Evolutionary conservation across 345 rosid genomes (phyloP), one percentile per base, ranked within the genome.

Genomic region (Zanthoxylum bungeanum): DNA sequence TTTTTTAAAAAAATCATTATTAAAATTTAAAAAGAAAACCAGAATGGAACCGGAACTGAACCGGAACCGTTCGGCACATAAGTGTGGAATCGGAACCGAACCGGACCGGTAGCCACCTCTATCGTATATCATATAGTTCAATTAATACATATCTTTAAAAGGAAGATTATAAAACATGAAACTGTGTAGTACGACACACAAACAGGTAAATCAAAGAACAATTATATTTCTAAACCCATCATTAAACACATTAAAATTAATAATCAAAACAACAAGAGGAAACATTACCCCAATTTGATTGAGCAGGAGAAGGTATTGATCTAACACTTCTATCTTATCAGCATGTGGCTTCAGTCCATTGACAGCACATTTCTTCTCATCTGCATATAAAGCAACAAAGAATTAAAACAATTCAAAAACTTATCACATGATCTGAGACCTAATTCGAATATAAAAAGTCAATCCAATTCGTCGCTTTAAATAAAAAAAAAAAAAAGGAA

Each of bases 221-320:
- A 52, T 27, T 44, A 53, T 8, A 40, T 19, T 65, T 46, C 31
- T 52, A 52, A 34, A 17, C 27, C 17, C 25, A 40, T 58, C 44
- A 65, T 58, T 22, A 9, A 24, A 42, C 3, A 17, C 36, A 46
- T 47, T 24, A 64, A 75, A 36, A 28, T 7, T 25, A 70, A 57
- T 11, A 67, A 70, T 10, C 64, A 44, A 46, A 65, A 37, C 21
- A 34, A 51, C 9, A 59, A 30, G 64, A 69, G 67, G 53, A 60
- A 67, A 33, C 55, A 64, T 49, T 87, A 91, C 93, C 93, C 88
- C 92, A 68, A 83, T 78, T 66, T 84, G 77, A 39, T 74, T 84
- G 51, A 93, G 91, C 72, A 91, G 70, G 19, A 27, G 73, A 31
- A 80, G 79, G 82, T 86, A 91, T 42, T 85, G 85, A 62, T 77